phyloP scores from a whole-genome alignment of 208 protist species.

The Trichomonas tenax region DNA sequence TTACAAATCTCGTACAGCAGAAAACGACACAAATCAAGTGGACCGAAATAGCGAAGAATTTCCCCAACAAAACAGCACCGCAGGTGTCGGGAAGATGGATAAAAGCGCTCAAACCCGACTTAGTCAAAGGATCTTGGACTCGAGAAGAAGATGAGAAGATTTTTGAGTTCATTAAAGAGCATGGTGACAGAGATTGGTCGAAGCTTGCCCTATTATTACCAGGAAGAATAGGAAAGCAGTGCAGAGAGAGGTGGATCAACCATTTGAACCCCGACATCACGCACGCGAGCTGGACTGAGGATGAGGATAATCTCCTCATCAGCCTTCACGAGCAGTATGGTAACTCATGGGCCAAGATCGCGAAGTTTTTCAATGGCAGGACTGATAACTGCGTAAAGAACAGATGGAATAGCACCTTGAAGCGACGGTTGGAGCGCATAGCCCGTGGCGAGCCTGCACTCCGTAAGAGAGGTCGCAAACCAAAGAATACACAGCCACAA shows the following conservation, averaged over 20 bases:
- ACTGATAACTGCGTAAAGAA: slow-evolving; percentile 48
- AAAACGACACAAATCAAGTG: not conserved
- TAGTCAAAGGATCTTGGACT: slow-evolving; percentile 19
- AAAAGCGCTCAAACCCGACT: not conserved
- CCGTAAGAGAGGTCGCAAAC: not conserved
- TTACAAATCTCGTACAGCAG: not conserved
- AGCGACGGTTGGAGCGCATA: not conserved
- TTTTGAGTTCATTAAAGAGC: slow-evolving; percentile 20
- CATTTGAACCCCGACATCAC: slow-evolving; percentile 21
- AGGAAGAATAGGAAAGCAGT: slow-evolving; percentile 6
- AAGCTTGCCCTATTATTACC: not conserved
- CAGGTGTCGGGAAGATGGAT: not conserved
- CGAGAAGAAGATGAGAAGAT: slow-evolving; percentile 13
- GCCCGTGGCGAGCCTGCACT: not conserved
- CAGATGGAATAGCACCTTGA: slow-evolving; percentile 42
- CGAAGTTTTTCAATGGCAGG: not conserved
- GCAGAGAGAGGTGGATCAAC: slow-evolving; percentile 10
- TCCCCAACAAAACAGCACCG: not conserved
- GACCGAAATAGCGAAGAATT: not conserved
- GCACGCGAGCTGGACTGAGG: slow-evolving; percentile 35
- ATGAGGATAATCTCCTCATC: slow-evolving; percentile 30
- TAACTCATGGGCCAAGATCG: not conserved
- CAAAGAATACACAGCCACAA: not conserved
- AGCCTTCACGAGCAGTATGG: not conserved
- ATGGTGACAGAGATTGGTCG: slow-evolving; percentile 37